Conservation (phyloP, 345 rosid genomes). For the Salix purpurea region DNA sequence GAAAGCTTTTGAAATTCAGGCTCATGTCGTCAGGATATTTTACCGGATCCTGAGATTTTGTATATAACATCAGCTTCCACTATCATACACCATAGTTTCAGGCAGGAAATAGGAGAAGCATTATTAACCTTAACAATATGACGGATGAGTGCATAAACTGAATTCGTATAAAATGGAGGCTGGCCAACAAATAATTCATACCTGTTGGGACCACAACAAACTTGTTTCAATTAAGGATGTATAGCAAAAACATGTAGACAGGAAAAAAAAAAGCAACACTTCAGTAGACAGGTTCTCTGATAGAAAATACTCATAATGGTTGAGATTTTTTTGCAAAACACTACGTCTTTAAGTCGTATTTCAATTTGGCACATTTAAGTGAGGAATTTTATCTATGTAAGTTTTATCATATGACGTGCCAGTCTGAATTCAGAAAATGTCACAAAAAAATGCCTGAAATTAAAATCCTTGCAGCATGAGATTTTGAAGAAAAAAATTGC, state of each 20-base stretch:
- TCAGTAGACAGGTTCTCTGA: background rate
- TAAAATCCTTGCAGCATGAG: too few species aligned
- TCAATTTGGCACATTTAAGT: too few species aligned
- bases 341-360: too few species aligned
- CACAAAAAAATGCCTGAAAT: too few species aligned
- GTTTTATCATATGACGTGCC: too few species aligned
- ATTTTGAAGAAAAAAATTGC: too few species aligned
- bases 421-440: too few species aligned
- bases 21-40: conserved; percentile 95
- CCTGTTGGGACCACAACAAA: conserved; percentile 38
- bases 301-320: too few species aligned
- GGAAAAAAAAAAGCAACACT: background rate
- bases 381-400: too few species aligned
- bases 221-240: conserved; percentile 4
- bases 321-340: too few species aligned
- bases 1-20: conserved; percentile 72
- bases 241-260: background rate
- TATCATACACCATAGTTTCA: conserved; percentile 8
- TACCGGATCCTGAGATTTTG: conserved; percentile 78
- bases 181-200: conserved; percentile 96
- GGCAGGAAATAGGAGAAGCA: conserved; percentile 10
- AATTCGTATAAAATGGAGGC: conserved; percentile 97
- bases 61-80: conserved; percentile 33
- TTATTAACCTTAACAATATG: conserved; percentile 85
- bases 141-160: conserved; percentile 93